phyloP scores from a whole-genome alignment of 768 basidiomycete species.

The Boletales sp. region DNA sequence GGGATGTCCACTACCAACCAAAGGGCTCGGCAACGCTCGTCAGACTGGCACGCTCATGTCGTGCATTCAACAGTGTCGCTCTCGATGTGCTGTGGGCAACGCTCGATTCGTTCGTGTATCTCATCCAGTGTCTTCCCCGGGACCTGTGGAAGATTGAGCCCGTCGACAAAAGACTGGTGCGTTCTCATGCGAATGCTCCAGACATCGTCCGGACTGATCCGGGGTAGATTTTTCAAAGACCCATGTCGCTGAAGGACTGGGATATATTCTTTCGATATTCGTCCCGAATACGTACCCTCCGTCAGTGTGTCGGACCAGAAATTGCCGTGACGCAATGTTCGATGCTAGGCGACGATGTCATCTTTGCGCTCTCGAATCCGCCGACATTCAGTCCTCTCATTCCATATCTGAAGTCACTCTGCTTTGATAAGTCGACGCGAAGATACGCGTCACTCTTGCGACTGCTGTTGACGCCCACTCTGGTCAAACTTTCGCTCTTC shows the following conservation, averaged over 20 bases:
- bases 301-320: not conserved
- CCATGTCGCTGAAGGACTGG: constrained; percentile 28
- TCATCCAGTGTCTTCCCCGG: constrained; percentile 25
- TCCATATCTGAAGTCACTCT: constrained; percentile 19
- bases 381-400: constrained; percentile 19
- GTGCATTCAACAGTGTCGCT: constrained; percentile 17
- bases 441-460: constrained; percentile 18
- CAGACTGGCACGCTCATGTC: constrained; percentile 25
- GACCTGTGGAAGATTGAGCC: constrained; percentile 24
- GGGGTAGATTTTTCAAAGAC: constrained; percentile 18
- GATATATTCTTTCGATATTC: constrained; percentile 26
- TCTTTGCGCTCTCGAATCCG: constrained; percentile 24
- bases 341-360: constrained; percentile 16
- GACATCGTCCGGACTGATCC: constrained; percentile 5
- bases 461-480: constrained; percentile 20
- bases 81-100: constrained; percentile 24
- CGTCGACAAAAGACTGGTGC: constrained; percentile 7
- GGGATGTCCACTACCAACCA: constrained; percentile 5
- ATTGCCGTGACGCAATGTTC: not conserved
- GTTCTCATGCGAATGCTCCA: not conserved
- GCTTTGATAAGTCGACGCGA: constrained; percentile 14
- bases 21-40: constrained; percentile 12
- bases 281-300: constrained; percentile 15
- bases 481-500: constrained; percentile 12
- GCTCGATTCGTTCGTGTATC: constrained; percentile 18